Evolutionary conservation across 352 stramenopile species (phyloP).

Genomic region (Chrysophaeum taylorii): DNA sequence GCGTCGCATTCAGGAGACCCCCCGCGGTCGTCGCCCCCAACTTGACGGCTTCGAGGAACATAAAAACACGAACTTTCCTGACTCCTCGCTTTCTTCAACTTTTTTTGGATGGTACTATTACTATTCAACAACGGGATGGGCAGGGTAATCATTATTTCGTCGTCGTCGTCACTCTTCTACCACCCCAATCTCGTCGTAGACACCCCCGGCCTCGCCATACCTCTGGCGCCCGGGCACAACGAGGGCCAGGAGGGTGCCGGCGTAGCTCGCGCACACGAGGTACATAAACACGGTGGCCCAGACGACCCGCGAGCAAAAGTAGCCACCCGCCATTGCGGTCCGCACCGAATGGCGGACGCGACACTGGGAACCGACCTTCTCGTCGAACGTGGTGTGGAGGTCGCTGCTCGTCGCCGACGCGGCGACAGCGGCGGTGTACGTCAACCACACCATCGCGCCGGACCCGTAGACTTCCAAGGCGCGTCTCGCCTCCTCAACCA

Average conservation of each 20-base stretch:
- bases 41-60: too few species aligned
- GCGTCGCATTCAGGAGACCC: too few species aligned
- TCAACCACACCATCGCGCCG: background rate
- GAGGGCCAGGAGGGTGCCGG: background rate
- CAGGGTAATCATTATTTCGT: too few species aligned
- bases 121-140: too few species aligned
- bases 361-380: background rate
- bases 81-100: too few species aligned
- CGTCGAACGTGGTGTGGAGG: slow-evolving; percentile 7
- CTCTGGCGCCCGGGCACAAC: too few species aligned
- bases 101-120: too few species aligned
- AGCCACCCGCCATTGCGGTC: background rate
- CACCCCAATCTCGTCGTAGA: too few species aligned
- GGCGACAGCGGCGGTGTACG: slow-evolving; percentile 7
- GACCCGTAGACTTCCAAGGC: background rate
- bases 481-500: background rate
- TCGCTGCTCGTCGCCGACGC: slow-evolving; percentile 1
- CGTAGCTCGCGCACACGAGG: background rate
- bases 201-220: too few species aligned
- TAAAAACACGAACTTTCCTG: too few species aligned
- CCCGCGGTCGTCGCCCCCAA: too few species aligned
- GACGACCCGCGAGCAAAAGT: slow-evolving; percentile 4
- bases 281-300: slow-evolving; percentile 8
- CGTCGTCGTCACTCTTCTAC: too few species aligned
- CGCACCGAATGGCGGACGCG: background rate